A percentile compares a stretch with the other conserved stretches of the same genome.
Evolutionary conservation across 2,329 filamentous ascomycete species (phyloP).

Genomic region (Dactylellina parvicollis): DNA sequence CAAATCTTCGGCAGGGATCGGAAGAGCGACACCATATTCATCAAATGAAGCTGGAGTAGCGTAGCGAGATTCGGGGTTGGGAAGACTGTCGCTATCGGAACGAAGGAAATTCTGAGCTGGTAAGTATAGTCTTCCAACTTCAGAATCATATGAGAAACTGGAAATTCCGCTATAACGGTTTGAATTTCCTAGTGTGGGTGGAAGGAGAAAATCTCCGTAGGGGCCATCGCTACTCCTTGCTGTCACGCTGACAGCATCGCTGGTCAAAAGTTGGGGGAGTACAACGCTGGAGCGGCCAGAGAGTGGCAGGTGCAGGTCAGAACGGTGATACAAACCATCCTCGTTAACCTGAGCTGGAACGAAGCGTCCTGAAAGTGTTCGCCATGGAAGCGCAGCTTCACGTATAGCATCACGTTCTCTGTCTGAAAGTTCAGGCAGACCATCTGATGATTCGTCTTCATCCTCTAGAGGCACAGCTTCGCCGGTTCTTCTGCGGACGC

Average conservation of each 20-base stretch:
- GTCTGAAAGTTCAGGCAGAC: constrained; percentile 39
- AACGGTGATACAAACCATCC: constrained; percentile 44
- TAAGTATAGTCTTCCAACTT: constrained; percentile 45
- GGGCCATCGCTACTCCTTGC: constrained; percentile 27
- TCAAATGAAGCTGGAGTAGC: constrained; percentile 13
- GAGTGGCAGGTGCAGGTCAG: constrained; percentile 38
- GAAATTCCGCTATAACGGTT: constrained; percentile 38
- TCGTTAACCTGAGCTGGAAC: constrained; percentile 41
- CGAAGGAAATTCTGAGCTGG: constrained; percentile 39
- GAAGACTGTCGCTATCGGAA: constrained; percentile 6
- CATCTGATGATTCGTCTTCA: constrained; percentile 33
- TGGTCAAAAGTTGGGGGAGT: constrained; percentile 35
- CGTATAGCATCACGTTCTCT: constrained; percentile 40
- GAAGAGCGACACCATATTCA: constrained; percentile 7
- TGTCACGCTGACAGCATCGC: constrained; percentile 29
- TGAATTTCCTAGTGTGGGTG: constrained; percentile 2
- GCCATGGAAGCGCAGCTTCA: constrained; percentile 42
- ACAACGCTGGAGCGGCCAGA: constrained; percentile 46
- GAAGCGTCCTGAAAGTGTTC: constrained; percentile 49
- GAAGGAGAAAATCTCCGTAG: constrained; percentile 13
- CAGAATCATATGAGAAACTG: constrained; percentile 35
- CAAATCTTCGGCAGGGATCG: constrained; percentile 1
- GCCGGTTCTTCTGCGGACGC: constrained; percentile 63
- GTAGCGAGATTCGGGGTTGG: constrained; percentile 23
- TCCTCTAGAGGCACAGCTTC: background rate